Evolutionary conservation across 441 rosid genomes (phyloP), one percentile per base, ranked within the genome.

Genomic region (Mallotus japonicus): DNA sequence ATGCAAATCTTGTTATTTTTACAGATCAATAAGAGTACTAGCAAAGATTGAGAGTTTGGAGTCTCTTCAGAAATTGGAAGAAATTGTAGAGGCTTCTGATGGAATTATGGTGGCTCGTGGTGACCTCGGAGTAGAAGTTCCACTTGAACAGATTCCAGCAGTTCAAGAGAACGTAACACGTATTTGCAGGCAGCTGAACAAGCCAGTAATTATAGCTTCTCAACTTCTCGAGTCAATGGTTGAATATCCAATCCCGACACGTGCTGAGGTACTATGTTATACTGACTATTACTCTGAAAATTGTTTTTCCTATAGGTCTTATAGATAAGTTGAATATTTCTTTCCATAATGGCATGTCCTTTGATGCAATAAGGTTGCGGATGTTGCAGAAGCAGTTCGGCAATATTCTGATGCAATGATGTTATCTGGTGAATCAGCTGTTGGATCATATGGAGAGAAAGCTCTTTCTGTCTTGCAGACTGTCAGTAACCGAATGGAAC

Each of bases 31-130:
- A 49, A 79, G 73, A 75, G 95, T 90, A 22, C 51, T 90, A 80
- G 95, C 95, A 58, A 90, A 90, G 85, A 81, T 90, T 50, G 95
- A 90, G 81, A 88, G 86, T 83, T 74, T 87, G 70, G 92, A 87
- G 75, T 87, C 95, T 49, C 85, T 88, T 47, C 85, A 78, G 67
- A 88, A 87, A 16, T 68, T 90, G 74, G 85, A 84, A 82, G 88
- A 88, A 72, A 90, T 90, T 65, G 78, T 88, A 4, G 78, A 85
- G 74, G 90, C 91, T 69, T 90, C 90, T 9, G 95, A 90, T 79
- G 95, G 95, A 62, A 82, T 87, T 63, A 87, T 88, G 92, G 89
- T 88, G 54, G 95, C 95, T 78, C 83, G 95, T 50, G 95, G 91
- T 56, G 95, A 90, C 75, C 95, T 88, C 28, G 95, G 93, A 32